Evolutionary conservation across 768 basidiomycete genomes (phyloP), one percentile per base, ranked within the genome.

Genomic region (Terana coerulea): DNA sequence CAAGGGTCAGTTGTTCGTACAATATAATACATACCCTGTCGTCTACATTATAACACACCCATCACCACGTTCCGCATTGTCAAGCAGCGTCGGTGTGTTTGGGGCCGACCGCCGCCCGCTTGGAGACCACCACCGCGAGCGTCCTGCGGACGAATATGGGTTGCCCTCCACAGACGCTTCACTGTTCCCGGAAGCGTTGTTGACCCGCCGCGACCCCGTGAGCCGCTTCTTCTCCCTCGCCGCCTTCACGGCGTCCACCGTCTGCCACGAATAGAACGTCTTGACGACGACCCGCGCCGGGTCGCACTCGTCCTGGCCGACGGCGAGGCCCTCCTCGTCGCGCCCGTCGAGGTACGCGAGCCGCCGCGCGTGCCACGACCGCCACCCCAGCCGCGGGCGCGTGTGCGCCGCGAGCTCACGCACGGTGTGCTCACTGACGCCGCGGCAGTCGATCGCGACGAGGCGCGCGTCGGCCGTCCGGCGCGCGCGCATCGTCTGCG

Each of bases 211-310:
- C 62, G 75, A 73, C 47, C 71, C 69, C 45, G 73, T 59, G 67
- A 81, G 88, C 52, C 80, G 76, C 56, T 80, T 73, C 72, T 81
- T 86, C 74, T 84, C 85, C 62, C 86, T 74, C 47, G 75, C 77
- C 29, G 75, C 71, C 52, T 76, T 75, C 42, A 91, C 89, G 0
- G 83, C 80, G 63, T 92, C 91, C 31, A 93, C 89, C 9, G 79
- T 86, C 73, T 91, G 87, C 87, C 88, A 91, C 43, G 85, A 82
- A 66, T 88, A 86, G 66, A 91, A 94, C 22, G 86, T 83, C 77
- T 91, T 91, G 57, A 93, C 63, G 45, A 89, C 84, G 22, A 92
- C 83, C 22, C 84, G 72, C 61, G 61, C 67, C 60, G 78, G 75
- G 56, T 92, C 90, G 61, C 89, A 90, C 65, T 94, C 91, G 65